Conservation (phyloP, 176 grass and related monocot genomes). For the Eremochloa ophiuroides region DNA sequence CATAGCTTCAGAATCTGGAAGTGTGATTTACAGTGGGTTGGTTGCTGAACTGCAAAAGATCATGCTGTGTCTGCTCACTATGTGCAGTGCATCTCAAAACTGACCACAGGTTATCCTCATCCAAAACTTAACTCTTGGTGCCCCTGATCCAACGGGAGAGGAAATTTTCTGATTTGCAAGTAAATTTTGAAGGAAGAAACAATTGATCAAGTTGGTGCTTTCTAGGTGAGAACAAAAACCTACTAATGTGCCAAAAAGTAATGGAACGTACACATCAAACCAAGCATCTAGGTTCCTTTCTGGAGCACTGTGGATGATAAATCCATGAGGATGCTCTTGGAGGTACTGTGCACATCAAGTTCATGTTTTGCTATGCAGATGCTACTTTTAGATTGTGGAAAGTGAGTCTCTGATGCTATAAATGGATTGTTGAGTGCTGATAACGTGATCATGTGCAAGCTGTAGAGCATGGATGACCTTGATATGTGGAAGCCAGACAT, state of each 20-base stretch:
- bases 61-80: neutral
- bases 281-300: slow-evolving; percentile 38
- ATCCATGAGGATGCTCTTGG: slow-evolving; percentile 26
- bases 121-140: neutral
- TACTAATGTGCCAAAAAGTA: slow-evolving; percentile 26
- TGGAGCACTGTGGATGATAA: slow-evolving; percentile 24
- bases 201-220: neutral
- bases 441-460: slow-evolving; percentile 20
- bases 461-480: slow-evolving; percentile 30
- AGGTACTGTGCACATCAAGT: slow-evolving; percentile 19
- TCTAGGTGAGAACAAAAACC: slow-evolving; percentile 19
- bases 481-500: slow-evolving; percentile 1
- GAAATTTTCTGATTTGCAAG: neutral
- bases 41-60: slow-evolving; percentile 18
- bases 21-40: neutral
- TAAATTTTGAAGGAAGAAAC: neutral
- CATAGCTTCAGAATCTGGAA: neutral
- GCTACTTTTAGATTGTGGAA: slow-evolving; percentile 22
- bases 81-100: neutral
- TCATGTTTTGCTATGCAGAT: slow-evolving; percentile 14
- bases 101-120: neutral
- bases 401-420: slow-evolving; percentile 24
- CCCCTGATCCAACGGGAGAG: neutral
- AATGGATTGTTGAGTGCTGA: slow-evolving; percentile 8
- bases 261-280: slow-evolving; percentile 1